Evolutionary conservation across 2,329 filamentous ascomycete species (phyloP).

Genomic region (Hymenoscyphus salicellus): DNA sequence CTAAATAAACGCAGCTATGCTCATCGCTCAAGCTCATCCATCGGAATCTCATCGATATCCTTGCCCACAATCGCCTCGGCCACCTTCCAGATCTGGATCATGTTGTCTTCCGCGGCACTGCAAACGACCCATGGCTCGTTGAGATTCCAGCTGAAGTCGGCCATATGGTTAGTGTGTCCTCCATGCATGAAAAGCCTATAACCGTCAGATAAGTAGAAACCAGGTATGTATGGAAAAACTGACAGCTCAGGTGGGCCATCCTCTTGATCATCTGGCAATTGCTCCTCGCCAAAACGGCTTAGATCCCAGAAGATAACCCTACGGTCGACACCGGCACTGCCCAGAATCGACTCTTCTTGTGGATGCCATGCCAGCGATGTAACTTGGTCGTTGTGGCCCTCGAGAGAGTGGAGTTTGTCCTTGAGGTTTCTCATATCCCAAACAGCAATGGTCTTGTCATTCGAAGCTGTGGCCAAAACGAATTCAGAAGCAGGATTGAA

Average conservation of each 20-base stretch:
- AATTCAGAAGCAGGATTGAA: constrained; percentile 93
- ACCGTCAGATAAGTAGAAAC: constrained; percentile 10
- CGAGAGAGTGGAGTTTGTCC: constrained; percentile 82
- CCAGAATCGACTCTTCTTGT: constrained; percentile 80
- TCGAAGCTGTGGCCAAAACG: constrained; percentile 86
- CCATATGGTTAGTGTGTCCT: constrained; percentile 93
- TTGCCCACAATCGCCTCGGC: constrained; percentile 77
- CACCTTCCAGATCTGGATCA: constrained; percentile 92
- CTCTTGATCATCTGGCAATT: constrained; percentile 89
- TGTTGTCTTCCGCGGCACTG: constrained; percentile 92
- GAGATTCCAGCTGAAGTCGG: constrained; percentile 96
- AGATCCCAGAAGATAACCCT: constrained; percentile 97
- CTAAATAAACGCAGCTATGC: constrained; percentile 6
- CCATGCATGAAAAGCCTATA: constrained; percentile 92
- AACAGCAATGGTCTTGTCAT: constrained; percentile 89
- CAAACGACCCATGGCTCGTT: constrained; percentile 97
- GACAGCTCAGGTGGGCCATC: constrained; percentile 93
- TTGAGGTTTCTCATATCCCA: constrained; percentile 94
- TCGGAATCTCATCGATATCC: constrained; percentile 70
- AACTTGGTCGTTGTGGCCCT: constrained; percentile 84
- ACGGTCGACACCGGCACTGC: constrained; percentile 88
- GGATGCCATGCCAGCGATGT: constrained; percentile 96
- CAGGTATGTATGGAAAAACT: constrained; percentile 40
- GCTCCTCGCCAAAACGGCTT: constrained; percentile 86
- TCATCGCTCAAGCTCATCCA: constrained; percentile 70